A percentile compares a stretch with the other conserved stretches of the same genome.
phyloP scores from a whole-genome alignment of 768 basidiomycete genomes.

The Russula sp. region DNA sequence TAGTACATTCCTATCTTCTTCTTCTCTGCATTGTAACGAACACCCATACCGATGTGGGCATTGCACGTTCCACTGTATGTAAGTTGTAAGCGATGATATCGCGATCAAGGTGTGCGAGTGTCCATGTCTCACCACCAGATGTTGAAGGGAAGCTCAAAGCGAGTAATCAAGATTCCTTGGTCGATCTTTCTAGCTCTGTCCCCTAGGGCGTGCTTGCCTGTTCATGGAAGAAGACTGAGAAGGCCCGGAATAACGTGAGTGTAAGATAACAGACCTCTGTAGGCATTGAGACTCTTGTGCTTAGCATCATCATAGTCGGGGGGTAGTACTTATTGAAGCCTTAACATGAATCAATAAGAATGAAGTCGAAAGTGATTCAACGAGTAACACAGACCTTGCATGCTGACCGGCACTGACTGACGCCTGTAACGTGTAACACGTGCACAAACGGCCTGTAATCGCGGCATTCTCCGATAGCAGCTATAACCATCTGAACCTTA shows the following conservation, averaged over 20 bases:
- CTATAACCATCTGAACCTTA: conserved; percentile 21
- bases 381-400: conserved; percentile 42
- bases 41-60: conserved; percentile 97
- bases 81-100: conserved; percentile 10
- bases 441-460: background rate
- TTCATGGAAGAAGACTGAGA: conserved; percentile 11
- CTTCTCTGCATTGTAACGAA: conserved; percentile 99
- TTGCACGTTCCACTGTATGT: conserved; percentile 80
- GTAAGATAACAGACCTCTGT: conserved; percentile 49
- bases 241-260: background rate
- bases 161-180: conserved; percentile 91
- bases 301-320: conserved; percentile 71
- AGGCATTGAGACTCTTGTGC: conserved; percentile 69
- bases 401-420: conserved; percentile 28
- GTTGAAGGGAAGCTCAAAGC: conserved; percentile 95
- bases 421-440: background rate
- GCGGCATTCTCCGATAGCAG: conserved; percentile 12
- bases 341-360: conserved; percentile 31
- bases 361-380: background rate
- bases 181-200: conserved; percentile 93
- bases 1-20: conserved; percentile 94
- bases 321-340: conserved; percentile 82
- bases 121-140: conserved; percentile 78
- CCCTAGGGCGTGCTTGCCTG: conserved; percentile 92
- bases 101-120: background rate